Evolutionary conservation across 257 asterid genomes (phyloP).

Genomic region (Lavandula angustifolia): DNA sequence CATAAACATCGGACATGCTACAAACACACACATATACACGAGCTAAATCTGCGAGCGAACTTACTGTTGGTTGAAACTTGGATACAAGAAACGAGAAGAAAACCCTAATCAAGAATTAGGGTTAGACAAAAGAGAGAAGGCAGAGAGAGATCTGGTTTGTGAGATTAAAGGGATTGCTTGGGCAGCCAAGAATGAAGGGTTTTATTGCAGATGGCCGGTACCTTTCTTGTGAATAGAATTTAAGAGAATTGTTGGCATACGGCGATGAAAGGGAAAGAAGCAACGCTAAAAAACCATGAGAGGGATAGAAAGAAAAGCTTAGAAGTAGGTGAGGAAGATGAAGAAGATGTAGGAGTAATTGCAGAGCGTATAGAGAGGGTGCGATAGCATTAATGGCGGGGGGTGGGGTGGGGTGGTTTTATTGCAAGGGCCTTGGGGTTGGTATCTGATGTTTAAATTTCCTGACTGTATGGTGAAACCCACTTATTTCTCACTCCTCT

Average conservation of each 20-base stretch:
- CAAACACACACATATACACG: not conserved
- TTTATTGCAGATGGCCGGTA: conserved; percentile 29
- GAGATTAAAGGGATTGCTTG: not conserved
- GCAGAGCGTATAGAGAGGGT: conserved; percentile 76
- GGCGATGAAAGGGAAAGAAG: conserved; percentile 38
- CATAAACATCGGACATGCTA: not conserved
- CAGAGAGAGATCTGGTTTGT: conserved; percentile 48
- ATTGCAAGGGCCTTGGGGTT: conserved; percentile 47
- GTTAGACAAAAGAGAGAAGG: conserved; percentile 25
- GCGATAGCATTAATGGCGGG: conserved; percentile 79
- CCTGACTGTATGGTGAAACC: conserved; percentile 24
- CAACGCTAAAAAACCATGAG: not conserved
- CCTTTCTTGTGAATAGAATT: conserved; percentile 81
- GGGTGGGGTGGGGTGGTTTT: conserved; percentile 37
- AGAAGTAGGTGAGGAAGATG: conserved; percentile 26
- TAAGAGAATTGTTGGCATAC: conserved; percentile 36
- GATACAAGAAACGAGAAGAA: conserved; percentile 9
- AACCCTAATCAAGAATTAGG: conserved; percentile 37
- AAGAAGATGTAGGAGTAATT: conserved; percentile 65
- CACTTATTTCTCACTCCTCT: not conserved
- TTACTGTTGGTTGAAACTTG: conserved; percentile 29
- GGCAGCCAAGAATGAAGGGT: conserved; percentile 10
- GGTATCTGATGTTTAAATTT: conserved; percentile 52
- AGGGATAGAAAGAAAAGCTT: conserved; percentile 34
- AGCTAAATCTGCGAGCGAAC: conserved; percentile 13